Conservation (phyloP, 352 stramenopile species). For the Globisporangium radiosum region DNA sequence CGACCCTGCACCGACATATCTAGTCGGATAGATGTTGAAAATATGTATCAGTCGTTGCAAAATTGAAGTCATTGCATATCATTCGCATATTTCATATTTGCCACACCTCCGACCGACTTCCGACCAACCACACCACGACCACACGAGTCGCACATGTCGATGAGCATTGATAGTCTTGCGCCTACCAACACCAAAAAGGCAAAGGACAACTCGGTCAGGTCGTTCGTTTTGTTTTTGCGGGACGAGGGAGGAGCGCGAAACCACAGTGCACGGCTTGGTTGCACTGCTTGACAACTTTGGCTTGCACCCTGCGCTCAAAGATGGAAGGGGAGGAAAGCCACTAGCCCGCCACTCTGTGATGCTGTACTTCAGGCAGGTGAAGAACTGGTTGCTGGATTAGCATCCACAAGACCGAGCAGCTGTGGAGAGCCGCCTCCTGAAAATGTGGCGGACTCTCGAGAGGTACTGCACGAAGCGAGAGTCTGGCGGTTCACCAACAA, state of each 20-base stretch:
- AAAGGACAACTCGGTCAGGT: neutral
- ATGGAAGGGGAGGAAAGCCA: neutral
- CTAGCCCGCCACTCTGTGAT: neutral
- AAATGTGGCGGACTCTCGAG: neutral
- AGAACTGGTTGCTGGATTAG: conserved; percentile 1
- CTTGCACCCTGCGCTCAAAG: neutral
- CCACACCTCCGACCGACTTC: no score
- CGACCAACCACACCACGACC: neutral
- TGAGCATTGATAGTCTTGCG: neutral
- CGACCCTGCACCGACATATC: neutral
- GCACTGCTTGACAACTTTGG: neutral
- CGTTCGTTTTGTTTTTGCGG: neutral
- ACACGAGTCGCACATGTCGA: neutral
- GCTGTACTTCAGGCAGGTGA: neutral
- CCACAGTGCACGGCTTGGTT: neutral
- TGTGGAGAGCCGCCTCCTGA: neutral
- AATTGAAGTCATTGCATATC: neutral
- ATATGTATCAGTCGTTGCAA: neutral
- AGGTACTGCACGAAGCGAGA: neutral
- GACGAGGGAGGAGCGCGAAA: neutral
- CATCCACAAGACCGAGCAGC: neutral
- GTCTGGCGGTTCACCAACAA: neutral
- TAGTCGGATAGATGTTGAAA: neutral
- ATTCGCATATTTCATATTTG: neutral
- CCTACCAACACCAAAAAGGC: neutral